Percentiles rank a stretch among this genome's conserved stretches.
These are phyloP conservation scores for Spencermartinsiella europaea DNA, from an alignment of 805 yeast species.

Conservation along the genomic window DNA sequence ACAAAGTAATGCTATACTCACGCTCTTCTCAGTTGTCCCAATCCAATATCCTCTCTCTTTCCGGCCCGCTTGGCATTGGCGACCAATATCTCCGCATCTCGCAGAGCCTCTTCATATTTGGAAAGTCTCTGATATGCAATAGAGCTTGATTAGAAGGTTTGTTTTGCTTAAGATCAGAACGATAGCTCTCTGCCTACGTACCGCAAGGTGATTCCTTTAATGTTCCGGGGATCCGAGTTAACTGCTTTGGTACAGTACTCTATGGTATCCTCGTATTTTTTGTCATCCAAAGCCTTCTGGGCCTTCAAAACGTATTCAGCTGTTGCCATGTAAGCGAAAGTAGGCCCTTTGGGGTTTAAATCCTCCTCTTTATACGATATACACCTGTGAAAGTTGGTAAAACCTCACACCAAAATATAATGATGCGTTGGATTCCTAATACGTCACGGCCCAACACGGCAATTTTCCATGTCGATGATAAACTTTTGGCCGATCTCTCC, in stretches of 20 bases:
- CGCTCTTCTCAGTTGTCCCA: slow-evolving; percentile 33
- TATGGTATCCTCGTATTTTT: slow-evolving; percentile 3
- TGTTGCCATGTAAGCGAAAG: no score
- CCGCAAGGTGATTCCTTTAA: background rate
- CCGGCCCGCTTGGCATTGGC: slow-evolving; percentile 16
- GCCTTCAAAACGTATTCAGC: slow-evolving; percentile 6
- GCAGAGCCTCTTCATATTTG: slow-evolving; percentile 17
- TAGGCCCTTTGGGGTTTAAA: no score
- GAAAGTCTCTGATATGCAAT: slow-evolving; percentile 20
- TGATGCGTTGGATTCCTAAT: no score
- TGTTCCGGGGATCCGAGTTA: background rate
- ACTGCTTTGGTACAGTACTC: background rate
- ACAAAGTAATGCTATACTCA: slow-evolving; percentile 3
- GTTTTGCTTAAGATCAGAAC: no score
- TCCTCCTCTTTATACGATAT: no score
- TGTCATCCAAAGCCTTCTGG: slow-evolving; percentile 1
- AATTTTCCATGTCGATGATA: no score
- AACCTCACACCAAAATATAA: no score
- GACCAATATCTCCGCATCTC: slow-evolving; percentile 19
- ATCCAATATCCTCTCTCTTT: slow-evolving; percentile 17
- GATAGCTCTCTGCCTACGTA: no score
- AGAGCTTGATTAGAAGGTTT: no score
- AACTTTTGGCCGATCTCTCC: no score
- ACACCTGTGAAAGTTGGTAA: no score
- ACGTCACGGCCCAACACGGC: no score